phyloP scores from a whole-genome alignment of 2,329 filamentous ascomycete genomes.

The Didymella arachidicola region DNA sequence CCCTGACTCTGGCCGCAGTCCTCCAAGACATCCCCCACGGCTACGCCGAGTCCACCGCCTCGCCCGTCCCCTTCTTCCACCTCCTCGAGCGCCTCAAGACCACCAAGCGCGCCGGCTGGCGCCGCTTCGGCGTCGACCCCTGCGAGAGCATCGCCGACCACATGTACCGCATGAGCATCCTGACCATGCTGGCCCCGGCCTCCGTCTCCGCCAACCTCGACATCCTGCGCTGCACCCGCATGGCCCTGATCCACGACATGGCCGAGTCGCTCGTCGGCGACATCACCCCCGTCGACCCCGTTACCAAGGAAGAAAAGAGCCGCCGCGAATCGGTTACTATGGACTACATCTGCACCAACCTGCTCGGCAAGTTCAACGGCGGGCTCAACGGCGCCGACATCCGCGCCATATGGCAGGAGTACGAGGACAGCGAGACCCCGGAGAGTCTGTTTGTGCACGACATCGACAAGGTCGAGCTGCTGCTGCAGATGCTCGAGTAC shows the following conservation, averaged over 20 bases:
- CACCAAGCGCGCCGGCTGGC: conserved; percentile 95
- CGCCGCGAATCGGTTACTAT: conserved; percentile 87
- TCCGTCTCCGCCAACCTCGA: conserved; percentile 76
- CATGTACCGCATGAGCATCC: conserved; percentile 99
- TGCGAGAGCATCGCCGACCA: conserved; percentile 96
- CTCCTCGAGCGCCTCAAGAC: conserved; percentile 93
- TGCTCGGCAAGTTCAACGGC: conserved; percentile 79
- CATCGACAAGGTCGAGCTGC: conserved; percentile 93
- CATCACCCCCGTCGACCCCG: conserved; percentile 90
- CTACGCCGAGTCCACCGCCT: conserved; percentile 67
- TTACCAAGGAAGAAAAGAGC: conserved; percentile 87
- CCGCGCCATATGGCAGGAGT: conserved; percentile 87
- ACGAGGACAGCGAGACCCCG: conserved; percentile 83
- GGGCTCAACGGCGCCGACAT: conserved; percentile 75
- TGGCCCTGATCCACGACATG: conserved; percentile 98
- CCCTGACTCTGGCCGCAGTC: conserved; percentile 54
- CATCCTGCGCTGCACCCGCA: conserved; percentile 84
- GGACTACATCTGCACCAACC: conserved; percentile 79
- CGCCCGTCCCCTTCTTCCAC: conserved; percentile 92
- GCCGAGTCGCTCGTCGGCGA: conserved; percentile 94
- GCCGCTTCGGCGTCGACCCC: conserved; percentile 76
- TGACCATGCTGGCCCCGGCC: conserved; percentile 88
- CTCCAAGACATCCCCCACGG: conserved; percentile 68
- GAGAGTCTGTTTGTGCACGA: conserved; percentile 94
- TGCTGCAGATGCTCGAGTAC: conserved; percentile 97